Conservation (phyloP, 306 rosid species). For the Citrullus amarus region DNA sequence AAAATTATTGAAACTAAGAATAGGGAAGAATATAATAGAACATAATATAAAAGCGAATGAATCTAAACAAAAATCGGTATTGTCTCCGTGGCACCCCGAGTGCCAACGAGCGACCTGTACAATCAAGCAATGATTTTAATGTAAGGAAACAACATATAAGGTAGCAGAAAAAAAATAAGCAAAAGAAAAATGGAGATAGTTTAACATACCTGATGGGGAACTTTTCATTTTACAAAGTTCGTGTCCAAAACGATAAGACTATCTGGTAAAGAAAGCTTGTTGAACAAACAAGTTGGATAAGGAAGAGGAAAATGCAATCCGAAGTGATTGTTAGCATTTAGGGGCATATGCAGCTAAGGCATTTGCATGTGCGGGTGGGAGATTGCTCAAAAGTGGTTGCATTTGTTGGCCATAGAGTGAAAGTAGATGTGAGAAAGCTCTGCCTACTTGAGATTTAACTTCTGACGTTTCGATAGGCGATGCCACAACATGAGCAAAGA, state of each 20-base stretch:
- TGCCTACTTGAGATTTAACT: constrained; percentile 73
- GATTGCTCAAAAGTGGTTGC: constrained; percentile 78
- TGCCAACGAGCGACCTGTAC: background rate
- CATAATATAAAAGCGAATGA: background rate
- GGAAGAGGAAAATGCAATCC: constrained; percentile 7
- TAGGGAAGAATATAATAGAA: background rate
- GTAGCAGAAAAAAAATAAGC: too few relatives aligned
- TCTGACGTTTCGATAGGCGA: constrained; percentile 79
- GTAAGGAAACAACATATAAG: background rate
- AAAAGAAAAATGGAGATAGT: background rate
- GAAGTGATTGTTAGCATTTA: constrained; percentile 31
- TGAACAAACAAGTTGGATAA: constrained; percentile 2
- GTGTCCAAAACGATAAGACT: background rate
- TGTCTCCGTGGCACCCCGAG: background rate
- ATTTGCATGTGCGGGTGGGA: constrained; percentile 69
- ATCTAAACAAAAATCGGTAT: background rate
- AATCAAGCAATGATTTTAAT: background rate
- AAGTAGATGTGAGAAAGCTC: constrained; percentile 75
- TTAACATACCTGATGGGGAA: background rate
- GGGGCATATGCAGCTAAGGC: constrained; percentile 82
- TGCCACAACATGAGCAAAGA: constrained; percentile 82
- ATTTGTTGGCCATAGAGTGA: constrained; percentile 87
- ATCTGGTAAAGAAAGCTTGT: background rate
- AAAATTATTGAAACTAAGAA: background rate
- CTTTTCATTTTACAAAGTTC: background rate